Evolutionary conservation across 1,284 basidiomycete genomes (phyloP).

Genomic region (Phellinidium pouzarii): DNA sequence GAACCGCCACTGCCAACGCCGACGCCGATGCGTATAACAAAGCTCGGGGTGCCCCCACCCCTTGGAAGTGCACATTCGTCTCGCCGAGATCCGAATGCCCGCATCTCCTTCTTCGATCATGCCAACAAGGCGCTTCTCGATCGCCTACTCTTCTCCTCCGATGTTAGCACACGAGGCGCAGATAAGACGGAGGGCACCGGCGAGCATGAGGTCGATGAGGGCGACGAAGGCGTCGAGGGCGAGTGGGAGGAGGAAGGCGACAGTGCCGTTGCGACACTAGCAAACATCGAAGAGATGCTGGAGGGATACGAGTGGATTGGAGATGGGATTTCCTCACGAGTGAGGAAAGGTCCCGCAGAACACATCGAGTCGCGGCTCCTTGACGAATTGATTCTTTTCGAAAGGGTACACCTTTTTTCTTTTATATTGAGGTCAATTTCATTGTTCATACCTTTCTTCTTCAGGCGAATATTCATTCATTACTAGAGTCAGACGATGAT

Average conservation of each 20-base stretch:
- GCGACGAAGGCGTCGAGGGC: slow-evolving; percentile 20
- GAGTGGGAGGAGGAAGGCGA: slow-evolving; percentile 62
- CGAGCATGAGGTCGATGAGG: neutral
- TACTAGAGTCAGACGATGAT: slow-evolving; percentile 87
- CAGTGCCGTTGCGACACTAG: slow-evolving; percentile 71
- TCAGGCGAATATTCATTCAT: slow-evolving; percentile 94
- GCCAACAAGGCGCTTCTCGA: slow-evolving; percentile 68
- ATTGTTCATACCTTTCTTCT: slow-evolving; percentile 16
- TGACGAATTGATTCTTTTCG: slow-evolving; percentile 84
- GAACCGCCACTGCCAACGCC: slow-evolving; percentile 8
- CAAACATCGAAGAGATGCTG: slow-evolving; percentile 96
- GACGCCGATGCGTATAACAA: neutral
- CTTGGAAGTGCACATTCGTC: slow-evolving; percentile 16
- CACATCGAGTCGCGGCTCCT: slow-evolving; percentile 81
- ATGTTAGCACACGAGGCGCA: slow-evolving; percentile 18
- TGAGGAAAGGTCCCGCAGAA: slow-evolving; percentile 70
- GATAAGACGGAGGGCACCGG: slow-evolving; percentile 8
- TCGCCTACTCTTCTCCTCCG: slow-evolving; percentile 45
- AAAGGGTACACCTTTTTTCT: slow-evolving; percentile 54
- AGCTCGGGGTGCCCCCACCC: slow-evolving; percentile 2
- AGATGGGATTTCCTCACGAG: slow-evolving; percentile 38
- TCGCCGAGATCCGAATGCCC: slow-evolving; percentile 52
- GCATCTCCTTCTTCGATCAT: slow-evolving; percentile 76
- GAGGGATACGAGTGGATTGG: slow-evolving; percentile 97
- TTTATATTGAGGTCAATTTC: slow-evolving; percentile 9